These are phyloP conservation scores for Petunia hybrid DNA, from an alignment of 305 asterid genomes.

Conservation along the genomic window DNA sequence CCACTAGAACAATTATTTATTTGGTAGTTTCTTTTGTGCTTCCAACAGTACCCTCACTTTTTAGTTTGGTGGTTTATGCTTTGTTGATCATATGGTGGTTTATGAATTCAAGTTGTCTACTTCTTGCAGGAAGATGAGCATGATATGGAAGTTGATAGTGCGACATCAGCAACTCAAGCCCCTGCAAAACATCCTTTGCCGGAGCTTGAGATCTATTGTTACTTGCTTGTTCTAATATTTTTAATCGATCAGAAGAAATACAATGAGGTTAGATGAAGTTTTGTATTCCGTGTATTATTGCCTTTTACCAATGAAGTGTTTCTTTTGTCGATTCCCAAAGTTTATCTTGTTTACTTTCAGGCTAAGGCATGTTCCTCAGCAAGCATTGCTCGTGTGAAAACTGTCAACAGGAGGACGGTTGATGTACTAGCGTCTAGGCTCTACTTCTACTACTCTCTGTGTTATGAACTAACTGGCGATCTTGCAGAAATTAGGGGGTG, in stretches of 20 bases:
- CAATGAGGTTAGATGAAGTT: conserved; percentile 33
- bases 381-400: conserved; percentile 78
- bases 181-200: conserved; percentile 39
- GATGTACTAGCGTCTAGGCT: conserved; percentile 41
- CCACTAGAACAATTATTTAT: background rate
- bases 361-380: conserved; percentile 87
- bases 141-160: conserved; percentile 40
- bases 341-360: conserved; percentile 46
- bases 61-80: background rate
- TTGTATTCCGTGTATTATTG: background rate
- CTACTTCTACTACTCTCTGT: conserved; percentile 77
- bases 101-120: background rate
- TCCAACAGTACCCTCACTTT: background rate
- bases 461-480: conserved; percentile 84
- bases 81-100: too few relatives aligned
- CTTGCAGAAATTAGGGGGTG: conserved; percentile 90
- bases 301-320: too few relatives aligned
- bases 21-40: background rate
- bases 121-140: conserved; percentile 31
- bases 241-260: conserved; percentile 40
- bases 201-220: conserved; percentile 42
- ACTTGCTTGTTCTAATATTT: conserved; percentile 34
- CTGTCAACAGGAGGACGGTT: conserved; percentile 73
- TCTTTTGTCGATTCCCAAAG: background rate
- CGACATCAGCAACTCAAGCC: conserved; percentile 37